phyloP scores from a whole-genome alignment of 768 basidiomycete genomes.

The Rhodotorula kratochvilovae region DNA sequence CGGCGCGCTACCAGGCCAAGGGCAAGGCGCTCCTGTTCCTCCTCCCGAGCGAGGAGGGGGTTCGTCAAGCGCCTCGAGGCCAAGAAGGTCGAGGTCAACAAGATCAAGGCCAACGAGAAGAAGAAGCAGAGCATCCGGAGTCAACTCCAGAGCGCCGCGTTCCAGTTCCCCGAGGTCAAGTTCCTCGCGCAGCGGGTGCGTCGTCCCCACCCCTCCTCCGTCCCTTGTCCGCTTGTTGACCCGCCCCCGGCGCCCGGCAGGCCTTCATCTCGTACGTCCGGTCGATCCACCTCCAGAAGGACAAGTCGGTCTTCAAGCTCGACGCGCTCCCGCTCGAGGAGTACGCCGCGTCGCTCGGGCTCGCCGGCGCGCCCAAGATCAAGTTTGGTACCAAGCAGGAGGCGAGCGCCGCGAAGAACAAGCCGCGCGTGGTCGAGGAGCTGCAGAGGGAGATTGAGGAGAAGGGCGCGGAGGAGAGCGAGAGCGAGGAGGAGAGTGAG shows the following conservation, averaged over 20 bases:
- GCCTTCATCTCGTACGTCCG: conserved; percentile 94
- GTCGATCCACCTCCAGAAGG: conserved; percentile 84
- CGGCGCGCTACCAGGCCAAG: conserved; percentile 84
- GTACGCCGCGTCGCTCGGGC: conserved; percentile 81
- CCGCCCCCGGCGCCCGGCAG: conserved; percentile 49
- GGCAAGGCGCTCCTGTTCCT: conserved; percentile 80
- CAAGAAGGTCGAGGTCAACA: conserved; percentile 63
- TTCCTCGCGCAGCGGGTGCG: conserved; percentile 87
- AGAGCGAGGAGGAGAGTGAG: conserved; percentile 7
- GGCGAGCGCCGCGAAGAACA: conserved; percentile 73
- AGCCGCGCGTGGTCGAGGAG: conserved; percentile 51
- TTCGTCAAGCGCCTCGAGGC: conserved; percentile 68
- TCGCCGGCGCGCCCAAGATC: conserved; percentile 93
- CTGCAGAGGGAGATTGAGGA: conserved; percentile 39
- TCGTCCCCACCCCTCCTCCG: conserved; percentile 25
- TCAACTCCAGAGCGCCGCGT: conserved; percentile 84
- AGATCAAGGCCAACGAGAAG: conserved; percentile 81
- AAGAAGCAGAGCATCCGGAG: conserved; percentile 75
- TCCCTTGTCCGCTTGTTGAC: conserved; percentile 9
- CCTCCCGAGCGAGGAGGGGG: conserved; percentile 86
- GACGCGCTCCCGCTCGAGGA: conserved; percentile 72
- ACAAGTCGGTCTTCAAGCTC: conserved; percentile 87
- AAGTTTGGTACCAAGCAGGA: conserved; percentile 68
- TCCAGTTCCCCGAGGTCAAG: conserved; percentile 94
- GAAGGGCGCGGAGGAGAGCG: conserved; percentile 2